These are phyloP conservation scores for Termitomyces sp. DNA, from an alignment of 768 basidiomycete species.

Conservation along the genomic window DNA sequence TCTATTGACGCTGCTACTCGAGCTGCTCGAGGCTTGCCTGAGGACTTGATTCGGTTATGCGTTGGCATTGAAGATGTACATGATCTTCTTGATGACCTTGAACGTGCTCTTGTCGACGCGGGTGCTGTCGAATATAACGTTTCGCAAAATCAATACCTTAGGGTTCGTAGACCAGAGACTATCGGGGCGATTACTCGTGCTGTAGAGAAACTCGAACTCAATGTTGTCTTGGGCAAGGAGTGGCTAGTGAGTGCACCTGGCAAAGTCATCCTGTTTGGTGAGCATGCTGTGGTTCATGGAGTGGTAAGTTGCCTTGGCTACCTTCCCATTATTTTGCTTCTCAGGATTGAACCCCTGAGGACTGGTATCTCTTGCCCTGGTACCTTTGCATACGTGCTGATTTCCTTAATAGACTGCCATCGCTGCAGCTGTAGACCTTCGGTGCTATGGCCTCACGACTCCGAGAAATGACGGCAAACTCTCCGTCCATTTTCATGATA, in stretches of 20 bases:
- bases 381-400: constrained; percentile 8
- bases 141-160: constrained; percentile 47
- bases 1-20: constrained; percentile 96
- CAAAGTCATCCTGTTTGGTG: constrained; percentile 96
- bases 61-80: constrained; percentile 96
- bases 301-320: constrained; percentile 55
- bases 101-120: constrained; percentile 86
- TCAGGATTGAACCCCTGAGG: constrained; percentile 1
- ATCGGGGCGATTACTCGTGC: constrained; percentile 46
- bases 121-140: constrained; percentile 72
- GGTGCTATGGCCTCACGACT: constrained; percentile 84
- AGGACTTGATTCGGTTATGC: constrained; percentile 95
- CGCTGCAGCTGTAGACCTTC: constrained; percentile 91
- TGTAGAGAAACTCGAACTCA: constrained; percentile 60
- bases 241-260: constrained; percentile 95
- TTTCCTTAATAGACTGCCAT: constrained; percentile 69
- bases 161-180: constrained; percentile 25
- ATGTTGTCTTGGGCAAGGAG: constrained; percentile 34
- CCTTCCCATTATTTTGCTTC: not conserved
- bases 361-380: constrained; percentile 3
- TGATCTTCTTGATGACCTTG: constrained; percentile 93
- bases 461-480: constrained; percentile 71
- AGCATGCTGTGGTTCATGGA: constrained; percentile 98
- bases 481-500: constrained; percentile 74
- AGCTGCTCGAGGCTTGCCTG: constrained; percentile 95